These are phyloP conservation scores for Colletotrichum sp. DNA, from an alignment of 2,329 filamentous ascomycete genomes.

Conservation along the genomic window DNA sequence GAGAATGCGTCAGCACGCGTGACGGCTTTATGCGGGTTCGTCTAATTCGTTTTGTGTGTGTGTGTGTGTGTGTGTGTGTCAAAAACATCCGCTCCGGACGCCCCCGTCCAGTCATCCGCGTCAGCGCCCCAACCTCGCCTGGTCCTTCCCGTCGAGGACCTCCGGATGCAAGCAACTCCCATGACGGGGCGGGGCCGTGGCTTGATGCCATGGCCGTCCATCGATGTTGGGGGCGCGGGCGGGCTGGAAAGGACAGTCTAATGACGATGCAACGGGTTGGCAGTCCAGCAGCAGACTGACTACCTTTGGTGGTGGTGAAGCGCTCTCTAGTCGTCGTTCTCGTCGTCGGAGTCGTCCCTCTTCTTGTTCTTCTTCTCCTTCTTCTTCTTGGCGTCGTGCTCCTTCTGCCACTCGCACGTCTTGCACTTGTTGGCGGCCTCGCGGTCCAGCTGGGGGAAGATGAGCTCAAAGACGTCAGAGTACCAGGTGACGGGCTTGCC, in stretches of 20 bases:
- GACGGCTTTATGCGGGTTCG: slow-evolving; percentile 9
- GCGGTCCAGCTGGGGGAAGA: slow-evolving; percentile 82
- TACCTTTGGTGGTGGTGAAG: not conserved
- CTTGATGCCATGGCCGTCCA: not conserved
- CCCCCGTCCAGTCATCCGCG: not conserved
- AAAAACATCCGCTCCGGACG: not conserved
- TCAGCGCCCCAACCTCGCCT: not conserved
- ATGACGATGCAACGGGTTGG: not conserved
- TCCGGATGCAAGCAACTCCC: not conserved
- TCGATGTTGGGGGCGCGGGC: not conserved
- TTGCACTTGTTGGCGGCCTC: slow-evolving; percentile 78
- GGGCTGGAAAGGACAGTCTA: not conserved
- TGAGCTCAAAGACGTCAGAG: slow-evolving; percentile 86
- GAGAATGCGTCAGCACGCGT: not conserved
- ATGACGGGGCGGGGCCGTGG: not conserved
- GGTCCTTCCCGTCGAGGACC: not conserved
- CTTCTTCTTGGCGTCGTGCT: slow-evolving; percentile 40
- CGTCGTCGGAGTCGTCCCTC: slow-evolving; percentile 27
- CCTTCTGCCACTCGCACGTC: slow-evolving; percentile 57
- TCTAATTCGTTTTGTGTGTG: slow-evolving; percentile 8
- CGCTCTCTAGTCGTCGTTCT: slow-evolving; percentile 30
- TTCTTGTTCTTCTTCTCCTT: slow-evolving; percentile 19
- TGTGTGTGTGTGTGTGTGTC: not conserved
- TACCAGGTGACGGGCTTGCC: slow-evolving; percentile 95
- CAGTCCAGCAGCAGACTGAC: not conserved